Evolutionary conservation across 1,284 basidiomycete genomes (phyloP).

Genomic region (Rhodotorula sp.): DNA sequence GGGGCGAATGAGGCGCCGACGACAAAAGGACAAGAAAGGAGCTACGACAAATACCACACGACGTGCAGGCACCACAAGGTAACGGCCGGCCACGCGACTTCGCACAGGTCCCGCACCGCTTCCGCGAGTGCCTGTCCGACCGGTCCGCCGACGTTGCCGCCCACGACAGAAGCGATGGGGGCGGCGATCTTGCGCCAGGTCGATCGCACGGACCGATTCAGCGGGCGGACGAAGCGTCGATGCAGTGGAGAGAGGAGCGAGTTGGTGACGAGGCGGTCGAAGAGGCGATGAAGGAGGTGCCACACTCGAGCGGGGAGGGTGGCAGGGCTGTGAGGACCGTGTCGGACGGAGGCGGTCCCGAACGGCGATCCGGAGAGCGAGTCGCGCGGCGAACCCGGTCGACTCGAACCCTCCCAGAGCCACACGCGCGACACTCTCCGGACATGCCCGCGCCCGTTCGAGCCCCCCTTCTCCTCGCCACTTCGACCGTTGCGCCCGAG

Average conservation of each 20-base stretch:
- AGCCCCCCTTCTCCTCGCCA: not conserved
- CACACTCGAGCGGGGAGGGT: not conserved
- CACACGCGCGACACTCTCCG: constrained; percentile 29
- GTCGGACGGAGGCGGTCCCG: not conserved
- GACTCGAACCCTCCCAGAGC: constrained; percentile 25
- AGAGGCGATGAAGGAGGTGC: not conserved
- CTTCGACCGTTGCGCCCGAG: not conserved
- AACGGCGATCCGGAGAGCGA: not conserved
- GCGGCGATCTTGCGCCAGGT: not conserved
- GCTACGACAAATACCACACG: constrained; percentile 14
- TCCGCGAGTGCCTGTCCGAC: constrained; percentile 15
- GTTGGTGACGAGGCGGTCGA: constrained; percentile 9
- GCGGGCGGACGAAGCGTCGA: not conserved
- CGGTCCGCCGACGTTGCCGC: not conserved
- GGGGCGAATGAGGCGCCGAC: not conserved
- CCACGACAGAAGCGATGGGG: not conserved
- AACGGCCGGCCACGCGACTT: constrained; percentile 15
- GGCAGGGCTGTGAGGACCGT: not conserved
- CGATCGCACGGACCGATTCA: not conserved
- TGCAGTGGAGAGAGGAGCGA: constrained; percentile 5
- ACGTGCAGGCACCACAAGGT: constrained; percentile 11
- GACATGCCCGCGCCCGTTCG: constrained; percentile 13
- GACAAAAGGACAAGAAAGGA: not conserved
- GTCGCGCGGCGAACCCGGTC: not conserved
- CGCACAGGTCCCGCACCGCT: constrained; percentile 5